phyloP scores from a whole-genome alignment of 2,329 filamentous ascomycete genomes.

The Capronia coronata region DNA sequence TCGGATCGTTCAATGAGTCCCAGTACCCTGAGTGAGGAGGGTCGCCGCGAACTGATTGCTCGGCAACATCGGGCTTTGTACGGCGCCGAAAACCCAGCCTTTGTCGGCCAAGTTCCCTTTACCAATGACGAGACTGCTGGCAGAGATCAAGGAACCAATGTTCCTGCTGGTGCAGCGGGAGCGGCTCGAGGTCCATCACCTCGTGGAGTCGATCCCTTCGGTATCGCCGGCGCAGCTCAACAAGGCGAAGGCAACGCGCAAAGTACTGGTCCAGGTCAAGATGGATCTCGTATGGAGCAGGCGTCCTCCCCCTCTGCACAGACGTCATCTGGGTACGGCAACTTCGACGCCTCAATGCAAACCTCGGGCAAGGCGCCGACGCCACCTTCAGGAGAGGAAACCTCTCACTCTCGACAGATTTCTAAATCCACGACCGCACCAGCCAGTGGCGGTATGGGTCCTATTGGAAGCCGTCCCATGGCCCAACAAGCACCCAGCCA shows the following conservation, averaged over 20 bases:
- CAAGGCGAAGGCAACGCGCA: slow-evolving; percentile 10
- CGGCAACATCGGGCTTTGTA: slow-evolving; percentile 94
- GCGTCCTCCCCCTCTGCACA: slow-evolving; percentile 53
- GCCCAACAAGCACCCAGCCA: slow-evolving; percentile 51
- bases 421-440: slow-evolving; percentile 49
- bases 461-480: slow-evolving; percentile 83
- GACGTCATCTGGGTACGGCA: slow-evolving; percentile 47
- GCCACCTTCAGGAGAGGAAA: slow-evolving; percentile 66
- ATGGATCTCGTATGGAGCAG: slow-evolving; percentile 49
- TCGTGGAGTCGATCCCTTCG: slow-evolving; percentile 67
- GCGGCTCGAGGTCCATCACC: slow-evolving; percentile 71
- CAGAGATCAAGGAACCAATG: slow-evolving; percentile 59
- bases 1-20: slow-evolving; percentile 80
- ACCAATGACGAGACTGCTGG: slow-evolving; percentile 63
- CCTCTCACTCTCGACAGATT: slow-evolving; percentile 63
- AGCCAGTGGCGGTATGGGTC: slow-evolving; percentile 64
- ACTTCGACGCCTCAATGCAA: slow-evolving; percentile 55
- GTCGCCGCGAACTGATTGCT: slow-evolving; percentile 89
- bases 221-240: slow-evolving; percentile 38
- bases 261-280: slow-evolving; percentile 11
- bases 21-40: slow-evolving; percentile 84
- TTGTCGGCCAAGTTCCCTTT: slow-evolving; percentile 61
- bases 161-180: slow-evolving; percentile 38
- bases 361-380: slow-evolving; percentile 76
- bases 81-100: slow-evolving; percentile 61